Percentiles rank a stretch among this genome's conserved stretches.
Conservation (phyloP, 352 stramenopile species). For the Phytophthora pinifolia region DNA sequence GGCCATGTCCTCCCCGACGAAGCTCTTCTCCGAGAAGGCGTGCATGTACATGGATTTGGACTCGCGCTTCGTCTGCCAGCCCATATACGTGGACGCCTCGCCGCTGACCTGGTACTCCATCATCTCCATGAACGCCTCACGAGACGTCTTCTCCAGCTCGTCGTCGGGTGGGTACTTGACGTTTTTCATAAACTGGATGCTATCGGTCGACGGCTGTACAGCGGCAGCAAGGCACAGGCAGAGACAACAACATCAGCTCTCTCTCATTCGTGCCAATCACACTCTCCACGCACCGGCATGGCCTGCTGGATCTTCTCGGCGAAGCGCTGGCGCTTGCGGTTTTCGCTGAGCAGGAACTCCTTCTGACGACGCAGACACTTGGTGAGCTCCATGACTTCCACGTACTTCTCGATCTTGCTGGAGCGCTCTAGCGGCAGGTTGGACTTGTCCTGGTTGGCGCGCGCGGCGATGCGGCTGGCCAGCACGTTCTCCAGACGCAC, state of each 20-base stretch:
- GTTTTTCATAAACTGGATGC: conserved; percentile 89
- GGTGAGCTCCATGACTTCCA: conserved; percentile 87
- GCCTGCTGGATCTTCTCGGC: conserved; percentile 86
- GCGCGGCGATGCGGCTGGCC: conserved; percentile 65
- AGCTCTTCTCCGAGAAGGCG: conserved; percentile 72
- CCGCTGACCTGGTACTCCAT: conserved; percentile 79
- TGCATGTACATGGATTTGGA: conserved; percentile 89
- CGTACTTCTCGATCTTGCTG: conserved; percentile 87
- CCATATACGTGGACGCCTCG: conserved; percentile 61
- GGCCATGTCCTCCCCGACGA: conserved; percentile 68
- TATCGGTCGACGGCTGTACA: conserved; percentile 72
- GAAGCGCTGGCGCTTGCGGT: conserved; percentile 85
- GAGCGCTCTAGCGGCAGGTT: conserved; percentile 75
- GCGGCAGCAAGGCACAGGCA: conserved; percentile 7
- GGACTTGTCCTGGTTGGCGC: conserved; percentile 69
- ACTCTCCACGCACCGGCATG: conserved; percentile 61
- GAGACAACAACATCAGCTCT: conserved; percentile 6
- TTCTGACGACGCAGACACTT: conserved; percentile 87
- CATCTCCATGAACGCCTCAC: conserved; percentile 81
- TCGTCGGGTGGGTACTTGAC: conserved; percentile 80
- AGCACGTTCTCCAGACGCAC: conserved; percentile 76
- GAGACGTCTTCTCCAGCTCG: conserved; percentile 76
- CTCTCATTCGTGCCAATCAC: not conserved
- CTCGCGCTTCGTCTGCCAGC: conserved; percentile 80
- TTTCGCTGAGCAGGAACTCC: conserved; percentile 84